A percentile compares a stretch with the other conserved stretches of the same genome.
These are phyloP conservation scores for Phytophthora parvispora DNA, from an alignment of 352 stramenopile species.

Conservation along the genomic window DNA sequence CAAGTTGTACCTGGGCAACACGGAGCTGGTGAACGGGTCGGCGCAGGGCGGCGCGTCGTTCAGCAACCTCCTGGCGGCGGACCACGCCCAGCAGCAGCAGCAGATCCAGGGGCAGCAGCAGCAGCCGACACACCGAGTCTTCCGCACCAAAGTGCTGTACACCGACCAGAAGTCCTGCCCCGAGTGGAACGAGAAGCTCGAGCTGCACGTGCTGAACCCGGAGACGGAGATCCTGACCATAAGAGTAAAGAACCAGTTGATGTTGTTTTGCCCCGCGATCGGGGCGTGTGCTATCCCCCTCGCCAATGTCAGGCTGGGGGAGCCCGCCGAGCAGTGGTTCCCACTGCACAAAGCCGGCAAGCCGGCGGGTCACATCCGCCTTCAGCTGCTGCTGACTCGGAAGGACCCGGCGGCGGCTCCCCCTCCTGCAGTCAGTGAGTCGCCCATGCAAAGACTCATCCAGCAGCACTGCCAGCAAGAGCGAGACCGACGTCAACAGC, in stretches of 20 bases:
- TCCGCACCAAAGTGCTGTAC: conserved; percentile 65
- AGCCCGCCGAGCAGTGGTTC: conserved; percentile 71
- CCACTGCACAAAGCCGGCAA: conserved; percentile 59
- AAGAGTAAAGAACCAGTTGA: conserved; percentile 73
- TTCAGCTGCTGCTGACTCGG: conserved; percentile 52
- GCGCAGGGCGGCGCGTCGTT: conserved; percentile 32
- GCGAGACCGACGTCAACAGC: conserved; percentile 13
- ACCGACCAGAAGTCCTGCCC: conserved; percentile 49
- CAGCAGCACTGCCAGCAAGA: conserved; percentile 39
- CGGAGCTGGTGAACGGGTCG: conserved; percentile 54
- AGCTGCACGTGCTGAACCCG: conserved; percentile 62
- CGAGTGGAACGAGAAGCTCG: conserved; percentile 83
- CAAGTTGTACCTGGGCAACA: conserved; percentile 74
- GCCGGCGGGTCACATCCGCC: conserved; percentile 52
- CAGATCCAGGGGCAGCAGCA: conserved; percentile 3
- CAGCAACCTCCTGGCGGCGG: conserved; percentile 25
- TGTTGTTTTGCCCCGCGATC: conserved; percentile 66
- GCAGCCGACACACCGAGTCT: conserved; percentile 47
- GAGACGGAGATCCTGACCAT: conserved; percentile 68
- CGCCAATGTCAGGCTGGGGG: conserved; percentile 47
- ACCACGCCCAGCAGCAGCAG: neutral
- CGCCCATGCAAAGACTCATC: conserved; percentile 30
- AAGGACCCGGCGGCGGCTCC: conserved; percentile 15
- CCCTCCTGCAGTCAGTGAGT: conserved; percentile 25
- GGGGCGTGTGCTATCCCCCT: conserved; percentile 68